Conservation (phyloP, 257 asterid species). For the Solanum habrochaites region DNA sequence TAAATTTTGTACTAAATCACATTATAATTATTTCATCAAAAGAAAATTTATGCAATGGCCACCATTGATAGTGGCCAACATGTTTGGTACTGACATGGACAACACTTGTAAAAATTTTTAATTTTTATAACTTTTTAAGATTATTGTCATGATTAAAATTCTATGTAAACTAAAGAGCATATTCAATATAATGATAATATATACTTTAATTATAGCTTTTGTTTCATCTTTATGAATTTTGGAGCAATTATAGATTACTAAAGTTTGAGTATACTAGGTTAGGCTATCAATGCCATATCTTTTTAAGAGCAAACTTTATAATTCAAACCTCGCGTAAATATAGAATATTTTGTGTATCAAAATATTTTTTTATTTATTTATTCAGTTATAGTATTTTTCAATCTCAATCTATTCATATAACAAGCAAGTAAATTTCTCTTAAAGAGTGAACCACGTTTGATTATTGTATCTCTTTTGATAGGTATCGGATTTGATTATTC, state of each 20-base stretch:
- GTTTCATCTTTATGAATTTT: background rate
- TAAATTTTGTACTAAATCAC: background rate
- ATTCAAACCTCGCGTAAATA: background rate
- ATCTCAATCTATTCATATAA: background rate
- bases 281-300: background rate
- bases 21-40: background rate
- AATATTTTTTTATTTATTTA: background rate
- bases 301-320: background rate
- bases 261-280: background rate
- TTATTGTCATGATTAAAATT: background rate
- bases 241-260: background rate
- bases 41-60: background rate
- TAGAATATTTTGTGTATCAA: background rate
- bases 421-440: background rate
- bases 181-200: background rate
- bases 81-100: background rate
- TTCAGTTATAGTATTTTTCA: background rate
- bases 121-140: background rate
- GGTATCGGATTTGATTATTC: too few relatives aligned
- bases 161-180: background rate
- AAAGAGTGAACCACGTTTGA: too few relatives aligned
- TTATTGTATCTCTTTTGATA: too few relatives aligned
- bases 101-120: background rate
- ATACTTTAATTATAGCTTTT: background rate
- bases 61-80: background rate